A percentile compares a stretch with the other conserved stretches of the same genome.
These are phyloP conservation scores for Nothophaeocryptopus gaeumannii DNA, from an alignment of 2,329 filamentous ascomycete species.

Conservation along the genomic window DNA sequence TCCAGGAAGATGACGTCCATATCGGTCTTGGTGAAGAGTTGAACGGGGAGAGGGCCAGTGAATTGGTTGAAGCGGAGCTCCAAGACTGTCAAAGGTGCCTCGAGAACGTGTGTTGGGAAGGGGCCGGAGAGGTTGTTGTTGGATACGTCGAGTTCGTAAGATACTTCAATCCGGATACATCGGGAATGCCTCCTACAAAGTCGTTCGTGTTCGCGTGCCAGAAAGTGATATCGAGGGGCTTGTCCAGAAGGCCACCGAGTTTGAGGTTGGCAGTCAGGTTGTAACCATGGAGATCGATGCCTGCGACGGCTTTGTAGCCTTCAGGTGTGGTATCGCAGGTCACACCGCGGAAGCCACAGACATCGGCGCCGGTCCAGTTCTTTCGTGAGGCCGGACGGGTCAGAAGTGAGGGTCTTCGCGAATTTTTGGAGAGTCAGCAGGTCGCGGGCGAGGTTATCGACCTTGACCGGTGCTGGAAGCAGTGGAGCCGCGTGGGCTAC, in stretches of 20 bases:
- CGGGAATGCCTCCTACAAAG: constrained; percentile 15
- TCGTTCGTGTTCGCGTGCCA: constrained; percentile 17
- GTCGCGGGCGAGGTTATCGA: constrained; percentile 12
- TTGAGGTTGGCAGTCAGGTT: constrained; percentile 5
- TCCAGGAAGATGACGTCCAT: constrained; percentile 16
- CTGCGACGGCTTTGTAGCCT: constrained; percentile 8
- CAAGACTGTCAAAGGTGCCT: constrained; percentile 9
- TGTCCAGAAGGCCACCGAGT: constrained; percentile 8
- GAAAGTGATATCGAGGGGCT: constrained; percentile 11
- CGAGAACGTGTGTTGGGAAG: constrained; percentile 11
- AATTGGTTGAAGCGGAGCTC: constrained; percentile 19
- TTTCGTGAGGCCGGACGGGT: constrained; percentile 5
- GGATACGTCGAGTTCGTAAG: constrained; percentile 18
- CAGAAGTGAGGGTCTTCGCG: constrained; percentile 13
- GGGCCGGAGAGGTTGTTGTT: constrained; percentile 10
- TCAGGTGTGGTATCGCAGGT: constrained; percentile 7
- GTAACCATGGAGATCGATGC: constrained; percentile 11
- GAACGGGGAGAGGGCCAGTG: constrained; percentile 5
- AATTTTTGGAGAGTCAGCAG: constrained; percentile 9
- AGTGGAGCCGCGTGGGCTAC: background rate
- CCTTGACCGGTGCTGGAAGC: background rate
- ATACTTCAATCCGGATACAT: constrained; percentile 9
- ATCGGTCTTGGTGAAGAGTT: constrained; percentile 12
- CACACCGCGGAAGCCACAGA: constrained; percentile 10
- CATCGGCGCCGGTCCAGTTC: constrained; percentile 11